Evolutionary conservation across 257 asterid species (phyloP).

Genomic region (Solanum bulbocastanum): DNA sequence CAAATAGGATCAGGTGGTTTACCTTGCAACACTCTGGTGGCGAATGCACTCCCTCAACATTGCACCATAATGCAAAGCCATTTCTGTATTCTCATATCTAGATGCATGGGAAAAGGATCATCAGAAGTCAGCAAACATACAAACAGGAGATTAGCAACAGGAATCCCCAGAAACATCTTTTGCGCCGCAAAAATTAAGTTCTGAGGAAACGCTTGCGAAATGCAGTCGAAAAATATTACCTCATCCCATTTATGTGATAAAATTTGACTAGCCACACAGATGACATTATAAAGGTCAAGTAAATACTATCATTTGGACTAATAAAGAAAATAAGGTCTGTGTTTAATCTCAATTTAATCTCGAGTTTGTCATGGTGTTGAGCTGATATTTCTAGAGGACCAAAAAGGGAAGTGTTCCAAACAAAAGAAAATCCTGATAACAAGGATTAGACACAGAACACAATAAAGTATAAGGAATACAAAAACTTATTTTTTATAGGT

Average conservation of each 20-base stretch:
- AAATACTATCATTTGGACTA: background rate
- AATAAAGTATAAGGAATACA: background rate
- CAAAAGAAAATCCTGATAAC: background rate
- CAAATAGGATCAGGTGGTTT: constrained; percentile 6
- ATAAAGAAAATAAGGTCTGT: background rate
- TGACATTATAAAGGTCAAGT: background rate
- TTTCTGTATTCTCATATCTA: constrained; percentile 55
- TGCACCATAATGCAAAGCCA: constrained; percentile 74
- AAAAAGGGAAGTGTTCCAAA: background rate
- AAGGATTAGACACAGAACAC: background rate
- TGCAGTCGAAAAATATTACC: background rate
- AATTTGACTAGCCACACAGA: background rate
- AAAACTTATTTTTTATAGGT: background rate
- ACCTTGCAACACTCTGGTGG: constrained; percentile 74
- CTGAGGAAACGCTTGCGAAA: background rate
- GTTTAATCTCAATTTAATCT: background rate
- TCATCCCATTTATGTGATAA: background rate
- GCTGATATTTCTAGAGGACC: background rate
- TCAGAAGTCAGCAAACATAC: background rate
- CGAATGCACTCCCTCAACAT: constrained; percentile 87
- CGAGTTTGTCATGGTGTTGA: background rate
- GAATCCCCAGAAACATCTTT: background rate
- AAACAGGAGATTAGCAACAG: background rate
- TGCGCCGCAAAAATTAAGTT: background rate
- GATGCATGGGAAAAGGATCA: background rate